These are phyloP conservation scores for Phytopythium vexans DNA, from an alignment of 352 stramenopile species.

Conservation along the genomic window DNA sequence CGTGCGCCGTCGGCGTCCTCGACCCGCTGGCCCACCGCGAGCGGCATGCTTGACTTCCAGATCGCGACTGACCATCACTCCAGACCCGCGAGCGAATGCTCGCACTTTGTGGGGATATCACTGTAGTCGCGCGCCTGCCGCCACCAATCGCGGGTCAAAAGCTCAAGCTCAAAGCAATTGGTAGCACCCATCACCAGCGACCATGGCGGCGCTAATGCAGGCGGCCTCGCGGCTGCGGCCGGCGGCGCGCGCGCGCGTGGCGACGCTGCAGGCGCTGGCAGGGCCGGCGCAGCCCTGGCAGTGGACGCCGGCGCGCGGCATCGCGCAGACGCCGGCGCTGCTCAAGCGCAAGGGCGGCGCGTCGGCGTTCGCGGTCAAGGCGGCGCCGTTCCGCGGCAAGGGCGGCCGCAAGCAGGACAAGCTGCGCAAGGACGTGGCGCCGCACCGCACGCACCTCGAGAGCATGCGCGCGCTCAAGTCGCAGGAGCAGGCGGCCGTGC, in stretches of 20 bases:
- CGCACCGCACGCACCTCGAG: slow-evolving; percentile 57
- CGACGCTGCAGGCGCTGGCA: background rate
- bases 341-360: slow-evolving; percentile 65
- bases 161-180: background rate
- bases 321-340: slow-evolving; percentile 41
- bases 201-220: slow-evolving; percentile 1
- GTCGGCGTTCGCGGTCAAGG: slow-evolving; percentile 65
- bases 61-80: no score
- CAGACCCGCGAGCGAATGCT: background rate
- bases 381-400: slow-evolving; percentile 45
- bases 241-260: no score
- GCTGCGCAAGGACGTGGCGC: slow-evolving; percentile 53
- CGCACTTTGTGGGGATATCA: background rate
- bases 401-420: slow-evolving; percentile 55
- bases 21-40: slow-evolving; percentile 48
- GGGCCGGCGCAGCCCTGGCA: background rate
- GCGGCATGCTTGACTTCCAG: background rate
- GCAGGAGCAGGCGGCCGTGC: slow-evolving; percentile 25
- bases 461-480: slow-evolving; percentile 43
- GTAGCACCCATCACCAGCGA: background rate
- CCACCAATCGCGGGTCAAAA: background rate
- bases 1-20: slow-evolving; percentile 48
- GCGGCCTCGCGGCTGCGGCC: background rate
- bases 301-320: slow-evolving; percentile 9
- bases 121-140: background rate